Conservation (phyloP, 345 rosid species). For the Alliaria petiolata region DNA sequence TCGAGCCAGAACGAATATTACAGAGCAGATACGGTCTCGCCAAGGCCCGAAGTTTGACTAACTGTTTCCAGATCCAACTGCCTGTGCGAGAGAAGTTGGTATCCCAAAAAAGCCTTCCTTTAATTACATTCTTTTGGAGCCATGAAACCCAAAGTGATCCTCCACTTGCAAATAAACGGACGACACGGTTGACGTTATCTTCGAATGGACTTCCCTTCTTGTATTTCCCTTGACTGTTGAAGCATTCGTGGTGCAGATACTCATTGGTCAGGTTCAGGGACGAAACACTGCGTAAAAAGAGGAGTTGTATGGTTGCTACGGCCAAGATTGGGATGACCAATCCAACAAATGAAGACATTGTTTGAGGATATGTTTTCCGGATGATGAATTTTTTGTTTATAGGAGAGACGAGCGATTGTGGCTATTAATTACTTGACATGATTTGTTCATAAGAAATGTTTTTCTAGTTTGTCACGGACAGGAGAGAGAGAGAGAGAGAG, state of each 20-base stretch:
- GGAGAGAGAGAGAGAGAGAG: not conserved
- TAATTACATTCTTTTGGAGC: too few species aligned
- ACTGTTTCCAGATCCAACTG: too few species aligned
- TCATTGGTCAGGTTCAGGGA: constrained; percentile 10
- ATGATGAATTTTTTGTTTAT: too few species aligned
- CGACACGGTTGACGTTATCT: constrained; percentile 26
- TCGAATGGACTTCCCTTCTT: constrained; percentile 25
- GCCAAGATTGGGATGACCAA: not conserved
- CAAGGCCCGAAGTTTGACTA: too few species aligned
- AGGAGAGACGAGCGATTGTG: not conserved
- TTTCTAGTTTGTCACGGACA: not conserved
- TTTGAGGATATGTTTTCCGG: not conserved
- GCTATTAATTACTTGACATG: not conserved
- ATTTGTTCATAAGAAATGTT: not conserved
- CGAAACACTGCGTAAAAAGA: not conserved
- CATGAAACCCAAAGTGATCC: too few species aligned
- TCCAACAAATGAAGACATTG: not conserved
- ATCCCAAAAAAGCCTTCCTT: too few species aligned
- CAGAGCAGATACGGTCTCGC: too few species aligned
- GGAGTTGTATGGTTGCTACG: constrained; percentile 5
- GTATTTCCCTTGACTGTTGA: constrained; percentile 29
- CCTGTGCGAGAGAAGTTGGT: too few species aligned
- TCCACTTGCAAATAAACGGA: too few species aligned
- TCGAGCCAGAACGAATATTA: too few species aligned
- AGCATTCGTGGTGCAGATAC: constrained; percentile 35